Evolutionary conservation across 345 rosid genomes (phyloP).

Genomic region (Salix suchowensis): DNA sequence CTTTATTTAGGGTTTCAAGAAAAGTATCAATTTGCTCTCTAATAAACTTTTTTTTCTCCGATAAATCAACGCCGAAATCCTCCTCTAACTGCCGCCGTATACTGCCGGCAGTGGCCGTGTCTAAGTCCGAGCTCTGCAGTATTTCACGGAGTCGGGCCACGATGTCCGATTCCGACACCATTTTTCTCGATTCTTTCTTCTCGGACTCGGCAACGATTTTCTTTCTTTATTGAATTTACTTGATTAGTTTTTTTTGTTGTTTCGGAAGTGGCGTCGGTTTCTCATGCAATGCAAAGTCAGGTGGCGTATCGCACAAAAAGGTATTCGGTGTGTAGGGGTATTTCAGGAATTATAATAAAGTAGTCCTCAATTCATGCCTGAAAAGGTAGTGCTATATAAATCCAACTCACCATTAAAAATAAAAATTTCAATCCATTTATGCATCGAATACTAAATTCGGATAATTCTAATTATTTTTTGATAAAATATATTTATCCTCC

Average conservation of each 20-base stretch:
- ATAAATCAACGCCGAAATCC: constrained; percentile 58
- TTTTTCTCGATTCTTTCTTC: constrained; percentile 5
- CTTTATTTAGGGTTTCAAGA: constrained; percentile 39
- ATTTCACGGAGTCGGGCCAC: constrained; percentile 67
- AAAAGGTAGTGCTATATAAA: too few species aligned
- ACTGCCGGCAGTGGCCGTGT: constrained; percentile 65
- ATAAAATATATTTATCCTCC: too few species aligned
- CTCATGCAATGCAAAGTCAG: neutral
- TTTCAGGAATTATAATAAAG: neutral
- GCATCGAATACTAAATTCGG: too few species aligned
- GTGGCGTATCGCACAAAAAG: neutral
- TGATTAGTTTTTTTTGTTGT: neutral
- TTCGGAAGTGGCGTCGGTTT: neutral
- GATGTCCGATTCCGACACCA: constrained; percentile 72
- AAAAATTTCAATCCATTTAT: too few species aligned
- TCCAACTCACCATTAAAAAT: too few species aligned
- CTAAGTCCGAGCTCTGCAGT: constrained; percentile 63
- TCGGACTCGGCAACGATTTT: neutral
- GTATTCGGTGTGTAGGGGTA: neutral
- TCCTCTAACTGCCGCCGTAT: constrained; percentile 67
- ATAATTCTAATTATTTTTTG: too few species aligned
- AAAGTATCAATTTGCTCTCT: constrained; percentile 69
- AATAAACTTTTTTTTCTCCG: constrained; percentile 52
- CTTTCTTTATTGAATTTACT: neutral
- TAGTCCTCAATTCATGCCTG: too few species aligned